Evolutionary conservation across 1,284 basidiomycete species (phyloP).

Genomic region (Ganoderma multipileum): DNA sequence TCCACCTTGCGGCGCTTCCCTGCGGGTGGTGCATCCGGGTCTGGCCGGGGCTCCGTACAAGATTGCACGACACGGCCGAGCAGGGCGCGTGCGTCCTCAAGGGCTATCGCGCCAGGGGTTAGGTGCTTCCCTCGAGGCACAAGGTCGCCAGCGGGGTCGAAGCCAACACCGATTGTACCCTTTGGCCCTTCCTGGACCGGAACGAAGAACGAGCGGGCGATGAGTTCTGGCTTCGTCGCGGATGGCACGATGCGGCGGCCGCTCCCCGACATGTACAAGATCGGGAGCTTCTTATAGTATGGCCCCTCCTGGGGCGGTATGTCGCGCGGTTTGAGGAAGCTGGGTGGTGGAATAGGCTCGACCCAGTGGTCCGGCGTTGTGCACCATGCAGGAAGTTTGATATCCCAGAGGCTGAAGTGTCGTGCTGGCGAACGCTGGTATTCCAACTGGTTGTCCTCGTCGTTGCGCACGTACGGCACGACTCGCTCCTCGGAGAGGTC

Average conservation of each 20-base stretch:
- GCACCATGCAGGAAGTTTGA: constrained; percentile 21
- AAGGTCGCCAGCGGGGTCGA: constrained; percentile 9
- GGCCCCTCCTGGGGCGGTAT: not conserved
- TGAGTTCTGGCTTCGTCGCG: constrained; percentile 13
- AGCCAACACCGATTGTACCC: not conserved
- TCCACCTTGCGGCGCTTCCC: constrained; percentile 20
- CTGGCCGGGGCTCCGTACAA: constrained; percentile 13
- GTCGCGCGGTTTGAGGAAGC: constrained; percentile 1
- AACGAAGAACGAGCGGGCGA: constrained; percentile 17
- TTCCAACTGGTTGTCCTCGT: constrained; percentile 10
- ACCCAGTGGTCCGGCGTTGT: constrained; percentile 19
- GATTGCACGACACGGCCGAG: constrained; percentile 25
- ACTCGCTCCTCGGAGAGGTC: not conserved
- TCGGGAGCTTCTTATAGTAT: constrained; percentile 21
- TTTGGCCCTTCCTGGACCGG: constrained; percentile 7
- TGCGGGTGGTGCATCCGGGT: not conserved
- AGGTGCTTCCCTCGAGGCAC: constrained; percentile 8
- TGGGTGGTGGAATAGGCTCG: constrained; percentile 18
- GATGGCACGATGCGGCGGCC: constrained; percentile 19
- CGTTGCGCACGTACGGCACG: constrained; percentile 24
- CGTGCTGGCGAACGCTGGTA: not conserved
- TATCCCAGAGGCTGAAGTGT: constrained; percentile 13
- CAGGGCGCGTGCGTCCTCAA: constrained; percentile 21
- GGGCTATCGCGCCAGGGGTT: constrained; percentile 4
- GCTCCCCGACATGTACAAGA: constrained; percentile 7